Evolutionary conservation across 257 asterid species (phyloP), one percentile per base, ranked within the genome.

Genomic region (Verbascum thapsus): DNA sequence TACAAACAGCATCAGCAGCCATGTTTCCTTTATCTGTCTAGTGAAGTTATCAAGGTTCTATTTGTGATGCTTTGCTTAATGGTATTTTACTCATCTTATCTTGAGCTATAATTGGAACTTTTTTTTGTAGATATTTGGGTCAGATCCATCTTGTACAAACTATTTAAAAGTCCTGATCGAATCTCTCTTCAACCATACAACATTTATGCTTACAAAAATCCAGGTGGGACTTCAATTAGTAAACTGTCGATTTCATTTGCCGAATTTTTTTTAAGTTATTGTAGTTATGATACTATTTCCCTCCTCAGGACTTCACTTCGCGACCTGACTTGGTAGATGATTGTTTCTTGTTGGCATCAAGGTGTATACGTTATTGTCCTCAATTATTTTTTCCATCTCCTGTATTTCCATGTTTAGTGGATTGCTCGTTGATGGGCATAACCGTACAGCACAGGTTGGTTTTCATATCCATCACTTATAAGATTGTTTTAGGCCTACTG

Each of bases 291-390:
- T 64, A 64, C 53, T 61, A 45, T 57, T 69, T 67, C 39, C 53
- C 51, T 55, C 58, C 55, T 34, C 73, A 85, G 94, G 96, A 94
- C 70, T 90, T 92, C 64, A 74, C 88, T 64, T 71, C 94, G 55
- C 84, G 95, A 45, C 97, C 99, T 32, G 99, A 92, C 78, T 78
- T 89, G 72, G 99, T 89, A 47, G 97, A 94, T 70, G 99, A 90
- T 76, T 94, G 99, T 70, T 94, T 90, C 81, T 75, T 94, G 84
- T 79, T 94, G 82, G 96, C 95, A 35, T 94, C 99, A 35, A 84
- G 99, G 75, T 90, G 99, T 70, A 90, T 94, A 72, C 95, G 97
- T n/a, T 94, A 94, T 75, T 94, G 99, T 60, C 99, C 99, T 63
- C 96, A 83, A 47, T 66, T 94, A 63, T 85, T 94, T 78, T 89